Evolutionary conservation across 495 filamentous ascomycete species (phyloP).

Genomic region (Pseudevernia furfuracea): DNA sequence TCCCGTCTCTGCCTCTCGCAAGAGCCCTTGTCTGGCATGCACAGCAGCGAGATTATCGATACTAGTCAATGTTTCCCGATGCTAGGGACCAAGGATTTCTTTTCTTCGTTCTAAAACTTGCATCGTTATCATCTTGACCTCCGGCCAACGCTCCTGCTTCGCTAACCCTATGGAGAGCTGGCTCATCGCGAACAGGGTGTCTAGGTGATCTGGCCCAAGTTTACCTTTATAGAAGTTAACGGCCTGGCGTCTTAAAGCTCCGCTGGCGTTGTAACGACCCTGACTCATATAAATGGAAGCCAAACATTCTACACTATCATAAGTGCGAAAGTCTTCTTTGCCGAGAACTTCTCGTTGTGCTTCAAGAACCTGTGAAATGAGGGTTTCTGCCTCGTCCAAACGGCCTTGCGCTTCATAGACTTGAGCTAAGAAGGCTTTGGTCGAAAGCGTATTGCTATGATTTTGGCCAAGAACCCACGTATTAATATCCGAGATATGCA

Average conservation of each 20-base stretch:
- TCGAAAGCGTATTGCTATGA: background rate
- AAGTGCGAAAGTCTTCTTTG: background rate
- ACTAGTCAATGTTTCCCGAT: slow-evolving; percentile 1
- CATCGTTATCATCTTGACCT: slow-evolving; percentile 3
- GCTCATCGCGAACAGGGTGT: background rate
- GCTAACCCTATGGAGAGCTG: background rate
- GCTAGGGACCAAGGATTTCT: slow-evolving; percentile 1
- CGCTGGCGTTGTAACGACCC: background rate
- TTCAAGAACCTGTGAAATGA: slow-evolving; percentile 3
- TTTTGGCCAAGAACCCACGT: background rate
- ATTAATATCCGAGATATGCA: background rate
- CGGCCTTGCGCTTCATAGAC: background rate
- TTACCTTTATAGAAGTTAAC: background rate
- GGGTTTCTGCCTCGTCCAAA: slow-evolving; percentile 3
- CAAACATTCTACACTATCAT: background rate
- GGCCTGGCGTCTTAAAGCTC: background rate
- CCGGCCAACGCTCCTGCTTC: slow-evolving; percentile 2
- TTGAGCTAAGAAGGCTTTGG: background rate
- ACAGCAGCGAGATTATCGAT: background rate
- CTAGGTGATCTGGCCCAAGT: background rate
- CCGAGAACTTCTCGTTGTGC: background rate
- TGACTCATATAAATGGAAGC: background rate
- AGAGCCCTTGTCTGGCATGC: slow-evolving; percentile 1
- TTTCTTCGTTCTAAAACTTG: slow-evolving; percentile 4
- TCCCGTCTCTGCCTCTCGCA: slow-evolving; percentile 1